Evolutionary conservation across 139 green algal genomes (phyloP).

Genomic region (Micractinium conductrix): DNA sequence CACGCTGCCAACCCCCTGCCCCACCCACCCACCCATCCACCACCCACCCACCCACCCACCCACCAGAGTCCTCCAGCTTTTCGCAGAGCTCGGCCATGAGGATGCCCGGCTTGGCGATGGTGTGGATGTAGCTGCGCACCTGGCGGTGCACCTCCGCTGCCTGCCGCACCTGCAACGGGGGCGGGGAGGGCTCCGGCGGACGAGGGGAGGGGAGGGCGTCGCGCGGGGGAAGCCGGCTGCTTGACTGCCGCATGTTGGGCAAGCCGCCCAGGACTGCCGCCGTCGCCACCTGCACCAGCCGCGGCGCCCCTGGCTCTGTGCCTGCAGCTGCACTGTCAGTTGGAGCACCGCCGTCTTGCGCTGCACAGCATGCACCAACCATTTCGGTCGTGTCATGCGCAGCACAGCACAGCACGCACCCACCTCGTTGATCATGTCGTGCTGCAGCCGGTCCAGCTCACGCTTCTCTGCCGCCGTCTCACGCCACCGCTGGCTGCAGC

Average conservation of each 20-base stretch:
- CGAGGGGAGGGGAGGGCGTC: not conserved
- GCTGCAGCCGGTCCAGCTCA: constrained; percentile 78
- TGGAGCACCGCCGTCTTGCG: too few species aligned
- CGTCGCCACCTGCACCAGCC: too few species aligned
- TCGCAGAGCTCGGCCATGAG: constrained; percentile 93
- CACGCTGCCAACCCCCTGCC: too few species aligned
- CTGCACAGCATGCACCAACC: too few species aligned
- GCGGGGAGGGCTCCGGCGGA: not conserved
- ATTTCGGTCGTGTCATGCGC: too few species aligned
- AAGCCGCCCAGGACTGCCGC: too few species aligned
- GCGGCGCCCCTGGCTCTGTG: too few species aligned
- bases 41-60: too few species aligned
- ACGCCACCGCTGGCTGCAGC: constrained; percentile 87
- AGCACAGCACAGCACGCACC: too few species aligned
- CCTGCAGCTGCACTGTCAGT: too few species aligned
- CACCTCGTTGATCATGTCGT: constrained; percentile 93
- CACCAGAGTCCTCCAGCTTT: constrained; percentile 84
- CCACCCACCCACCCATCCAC: too few species aligned
- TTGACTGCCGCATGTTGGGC: too few species aligned
- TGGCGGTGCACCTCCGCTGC: constrained; percentile 96
- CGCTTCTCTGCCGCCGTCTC: constrained; percentile 94
- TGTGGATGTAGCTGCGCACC: constrained; percentile 91
- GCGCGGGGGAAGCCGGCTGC: not conserved
- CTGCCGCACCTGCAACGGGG: constrained; percentile 57
- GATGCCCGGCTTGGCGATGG: constrained; percentile 93